Evolutionary conservation across 2,329 filamentous ascomycete genomes (phyloP).

Genomic region (Knoxdaviesia capensis): DNA sequence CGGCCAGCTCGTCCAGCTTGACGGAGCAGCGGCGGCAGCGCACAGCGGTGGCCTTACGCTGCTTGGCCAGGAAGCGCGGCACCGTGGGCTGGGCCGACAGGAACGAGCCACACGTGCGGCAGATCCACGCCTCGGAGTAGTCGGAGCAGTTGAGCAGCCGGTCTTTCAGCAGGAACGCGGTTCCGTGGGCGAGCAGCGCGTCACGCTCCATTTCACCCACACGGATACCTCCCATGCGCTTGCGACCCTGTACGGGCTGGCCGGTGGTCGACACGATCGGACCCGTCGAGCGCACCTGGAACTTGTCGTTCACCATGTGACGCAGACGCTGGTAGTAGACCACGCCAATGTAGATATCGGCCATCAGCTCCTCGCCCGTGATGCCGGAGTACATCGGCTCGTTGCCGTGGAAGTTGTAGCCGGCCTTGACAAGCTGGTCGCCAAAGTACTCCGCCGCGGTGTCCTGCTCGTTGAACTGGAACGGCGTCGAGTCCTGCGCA

Average conservation of each 20-base stretch:
- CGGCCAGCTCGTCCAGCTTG: conserved; percentile 33
- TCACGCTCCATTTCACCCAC: conserved; percentile 99
- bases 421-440: conserved; percentile 82
- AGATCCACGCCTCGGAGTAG: conserved; percentile 77
- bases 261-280: conserved; percentile 79
- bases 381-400: conserved; percentile 98
- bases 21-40: conserved; percentile 63
- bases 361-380: conserved; percentile 80
- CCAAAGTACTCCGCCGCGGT: conserved; percentile 91
- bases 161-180: conserved; percentile 86
- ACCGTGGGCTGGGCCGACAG: conserved; percentile 69
- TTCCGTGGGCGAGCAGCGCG: conserved; percentile 82
- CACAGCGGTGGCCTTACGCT: conserved; percentile 46
- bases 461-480: conserved; percentile 82
- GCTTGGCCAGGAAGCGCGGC: conserved; percentile 41
- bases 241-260: conserved; percentile 91
- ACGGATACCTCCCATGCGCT: conserved; percentile 93
- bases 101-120: conserved; percentile 76
- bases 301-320: conserved; percentile 99
- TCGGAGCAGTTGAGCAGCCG: conserved; percentile 94
- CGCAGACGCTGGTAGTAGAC: conserved; percentile 96
- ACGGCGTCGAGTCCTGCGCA: conserved; percentile 91
- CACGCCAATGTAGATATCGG: conserved; percentile 90
- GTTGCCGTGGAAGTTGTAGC: conserved; percentile 96
- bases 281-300: conserved; percentile 89